Percentiles rank a stretch among this genome's conserved stretches.
These are phyloP conservation scores for Paraphaeosphaeria sporulosa DNA, from an alignment of 2,329 filamentous ascomycete species.

Conservation along the genomic window DNA sequence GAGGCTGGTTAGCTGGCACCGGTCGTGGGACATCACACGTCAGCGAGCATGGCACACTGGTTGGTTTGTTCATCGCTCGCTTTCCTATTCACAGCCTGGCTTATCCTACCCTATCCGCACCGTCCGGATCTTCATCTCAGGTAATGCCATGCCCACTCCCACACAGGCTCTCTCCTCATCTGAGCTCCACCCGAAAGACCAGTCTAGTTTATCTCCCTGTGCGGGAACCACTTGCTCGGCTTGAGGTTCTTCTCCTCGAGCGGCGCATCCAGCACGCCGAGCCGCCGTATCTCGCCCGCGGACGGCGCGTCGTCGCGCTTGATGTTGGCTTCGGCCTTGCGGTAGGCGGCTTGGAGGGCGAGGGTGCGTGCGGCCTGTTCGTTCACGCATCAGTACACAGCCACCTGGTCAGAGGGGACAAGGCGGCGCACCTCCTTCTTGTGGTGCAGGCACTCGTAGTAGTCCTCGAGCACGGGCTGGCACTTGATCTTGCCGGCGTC, in stretches of 20 bases:
- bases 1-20: too few relatives aligned
- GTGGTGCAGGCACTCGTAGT: constrained; percentile 98
- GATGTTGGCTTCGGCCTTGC: constrained; percentile 76
- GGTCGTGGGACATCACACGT: background rate
- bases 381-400: background rate
- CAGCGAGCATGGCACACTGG: background rate
- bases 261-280: constrained; percentile 79
- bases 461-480: constrained; percentile 84
- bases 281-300: constrained; percentile 83
- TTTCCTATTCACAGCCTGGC: background rate
- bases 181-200: background rate
- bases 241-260: constrained; percentile 73
- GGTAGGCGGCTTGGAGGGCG: constrained; percentile 83
- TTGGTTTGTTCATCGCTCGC: background rate
- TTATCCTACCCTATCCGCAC: background rate
- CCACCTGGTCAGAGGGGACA: background rate
- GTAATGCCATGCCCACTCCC: background rate
- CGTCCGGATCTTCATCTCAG: background rate
- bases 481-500: constrained; percentile 88
- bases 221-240: constrained; percentile 53
- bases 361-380: constrained; percentile 76
- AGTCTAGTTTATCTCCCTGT: constrained; percentile 49
- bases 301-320: constrained; percentile 82
- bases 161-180: background rate
- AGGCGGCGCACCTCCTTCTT: constrained; percentile 84